Evolutionary conservation across 2,329 filamentous ascomycete species (phyloP).

Genomic region (Penicillium sp.): DNA sequence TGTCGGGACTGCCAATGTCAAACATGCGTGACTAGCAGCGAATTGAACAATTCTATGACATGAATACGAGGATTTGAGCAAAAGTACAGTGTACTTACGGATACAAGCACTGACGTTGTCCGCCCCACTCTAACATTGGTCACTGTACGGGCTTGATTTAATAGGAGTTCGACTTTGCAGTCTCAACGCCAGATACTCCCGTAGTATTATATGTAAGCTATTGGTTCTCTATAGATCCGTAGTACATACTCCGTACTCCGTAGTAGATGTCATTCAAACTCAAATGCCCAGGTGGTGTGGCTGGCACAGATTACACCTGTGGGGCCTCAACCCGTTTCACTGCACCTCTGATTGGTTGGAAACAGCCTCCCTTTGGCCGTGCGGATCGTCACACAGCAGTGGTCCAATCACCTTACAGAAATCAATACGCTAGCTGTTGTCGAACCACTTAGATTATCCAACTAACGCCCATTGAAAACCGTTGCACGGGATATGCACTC

Average conservation of each 20-base stretch:
- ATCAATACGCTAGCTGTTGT: conserved; percentile 5
- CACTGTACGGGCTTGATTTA: neutral
- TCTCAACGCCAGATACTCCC: neutral
- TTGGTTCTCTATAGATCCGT: neutral
- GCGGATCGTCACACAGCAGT: conserved; percentile 6
- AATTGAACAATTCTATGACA: conserved; percentile 3
- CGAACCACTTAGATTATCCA: conserved; percentile 1
- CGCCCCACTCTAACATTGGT: neutral
- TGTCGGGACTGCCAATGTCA: neutral
- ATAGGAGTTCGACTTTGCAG: neutral
- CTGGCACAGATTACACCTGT: neutral
- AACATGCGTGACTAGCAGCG: neutral
- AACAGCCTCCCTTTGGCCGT: conserved; percentile 3
- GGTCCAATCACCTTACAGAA: conserved; percentile 9
- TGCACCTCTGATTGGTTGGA: conserved; percentile 11
- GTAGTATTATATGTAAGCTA: neutral
- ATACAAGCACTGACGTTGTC: neutral
- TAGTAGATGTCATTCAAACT: neutral
- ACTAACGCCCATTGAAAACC: conserved; percentile 1
- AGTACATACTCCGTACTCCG: neutral
- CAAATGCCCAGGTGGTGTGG: neutral
- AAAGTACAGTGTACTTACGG: neutral
- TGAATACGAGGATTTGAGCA: neutral
- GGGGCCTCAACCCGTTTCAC: neutral
- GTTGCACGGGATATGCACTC: conserved; percentile 10